These are phyloP conservation scores for Cyclaneusma minus DNA, from an alignment of 2,329 filamentous ascomycete genomes.

Conservation along the genomic window DNA sequence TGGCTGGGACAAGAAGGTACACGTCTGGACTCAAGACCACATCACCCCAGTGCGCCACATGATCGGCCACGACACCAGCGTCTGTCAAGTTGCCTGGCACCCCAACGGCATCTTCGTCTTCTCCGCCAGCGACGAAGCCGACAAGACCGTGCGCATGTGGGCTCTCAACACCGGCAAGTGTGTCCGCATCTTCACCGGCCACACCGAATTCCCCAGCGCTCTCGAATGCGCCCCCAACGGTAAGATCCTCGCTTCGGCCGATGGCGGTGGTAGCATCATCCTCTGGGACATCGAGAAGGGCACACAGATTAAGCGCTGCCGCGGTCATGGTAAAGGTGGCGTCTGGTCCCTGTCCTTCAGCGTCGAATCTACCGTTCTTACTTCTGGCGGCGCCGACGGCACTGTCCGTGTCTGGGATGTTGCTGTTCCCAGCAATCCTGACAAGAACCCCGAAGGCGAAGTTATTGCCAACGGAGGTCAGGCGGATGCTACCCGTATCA, in stretches of 20 bases:
- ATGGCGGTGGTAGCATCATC: slow-evolving; percentile 76
- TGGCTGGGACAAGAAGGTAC: slow-evolving; percentile 78
- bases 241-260: slow-evolving; percentile 79
- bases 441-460: slow-evolving; percentile 32
- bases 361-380: slow-evolving; percentile 78
- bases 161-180: slow-evolving; percentile 74
- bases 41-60: slow-evolving; percentile 79
- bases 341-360: slow-evolving; percentile 91
- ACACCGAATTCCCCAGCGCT: slow-evolving; percentile 73
- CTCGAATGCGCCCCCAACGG: slow-evolving; percentile 78
- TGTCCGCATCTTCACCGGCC: slow-evolving; percentile 82
- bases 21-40: slow-evolving; percentile 85
- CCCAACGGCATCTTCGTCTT: slow-evolving; percentile 90
- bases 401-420: slow-evolving; percentile 94
- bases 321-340: slow-evolving; percentile 83
- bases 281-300: slow-evolving; percentile 91
- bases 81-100: slow-evolving; percentile 88
- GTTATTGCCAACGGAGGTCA: slow-evolving; percentile 24
- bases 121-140: slow-evolving; percentile 68
- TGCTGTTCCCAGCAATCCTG: slow-evolving; percentile 50
- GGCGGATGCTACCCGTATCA: slow-evolving; percentile 33
- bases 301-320: slow-evolving; percentile 75
- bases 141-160: slow-evolving; percentile 97
- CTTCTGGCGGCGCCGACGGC: slow-evolving; percentile 80
- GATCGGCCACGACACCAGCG: slow-evolving; percentile 81